phyloP scores from a whole-genome alignment of 1,284 basidiomycete genomes.

The Blastosporella zonata region DNA sequence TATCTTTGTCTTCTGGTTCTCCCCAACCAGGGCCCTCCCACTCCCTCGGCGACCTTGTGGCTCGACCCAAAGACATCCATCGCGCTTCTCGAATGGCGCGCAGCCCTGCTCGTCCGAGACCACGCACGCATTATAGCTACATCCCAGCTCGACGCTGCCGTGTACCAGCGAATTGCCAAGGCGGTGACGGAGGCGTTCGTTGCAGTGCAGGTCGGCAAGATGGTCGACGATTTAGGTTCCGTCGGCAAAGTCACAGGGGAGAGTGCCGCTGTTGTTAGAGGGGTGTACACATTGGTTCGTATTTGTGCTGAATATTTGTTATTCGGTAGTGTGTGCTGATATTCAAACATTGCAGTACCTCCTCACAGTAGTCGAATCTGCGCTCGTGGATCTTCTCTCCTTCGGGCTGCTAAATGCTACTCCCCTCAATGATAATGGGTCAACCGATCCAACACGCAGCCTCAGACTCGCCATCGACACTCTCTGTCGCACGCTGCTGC shows the following conservation, averaged over 20 bases:
- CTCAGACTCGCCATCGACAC: constrained; percentile 55
- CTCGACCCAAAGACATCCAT: constrained; percentile 38
- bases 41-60: constrained; percentile 32
- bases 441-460: constrained; percentile 43
- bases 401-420: constrained; percentile 41
- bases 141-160: constrained; percentile 45
- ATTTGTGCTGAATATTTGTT: too few relatives aligned
- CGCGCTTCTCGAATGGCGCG: constrained; percentile 57
- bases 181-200: constrained; percentile 71
- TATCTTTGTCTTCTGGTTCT: constrained; percentile 51
- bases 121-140: constrained; percentile 35
- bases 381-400: constrained; percentile 57
- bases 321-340: too few relatives aligned
- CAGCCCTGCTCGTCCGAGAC: constrained; percentile 54
- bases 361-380: constrained; percentile 53
- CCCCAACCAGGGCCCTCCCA: constrained; percentile 19
- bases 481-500: constrained; percentile 53
- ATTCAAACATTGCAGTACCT: constrained; percentile 46
- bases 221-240: constrained; percentile 35
- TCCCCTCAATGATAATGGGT: constrained; percentile 17
- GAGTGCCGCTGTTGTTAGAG: constrained; percentile 29
- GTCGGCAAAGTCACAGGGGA: constrained; percentile 32
- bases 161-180: constrained; percentile 55
- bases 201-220: constrained; percentile 48
- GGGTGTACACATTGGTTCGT: constrained; percentile 52